Conservation (phyloP, 176 grass and related monocot species). For the Pontederia paniculata region DNA sequence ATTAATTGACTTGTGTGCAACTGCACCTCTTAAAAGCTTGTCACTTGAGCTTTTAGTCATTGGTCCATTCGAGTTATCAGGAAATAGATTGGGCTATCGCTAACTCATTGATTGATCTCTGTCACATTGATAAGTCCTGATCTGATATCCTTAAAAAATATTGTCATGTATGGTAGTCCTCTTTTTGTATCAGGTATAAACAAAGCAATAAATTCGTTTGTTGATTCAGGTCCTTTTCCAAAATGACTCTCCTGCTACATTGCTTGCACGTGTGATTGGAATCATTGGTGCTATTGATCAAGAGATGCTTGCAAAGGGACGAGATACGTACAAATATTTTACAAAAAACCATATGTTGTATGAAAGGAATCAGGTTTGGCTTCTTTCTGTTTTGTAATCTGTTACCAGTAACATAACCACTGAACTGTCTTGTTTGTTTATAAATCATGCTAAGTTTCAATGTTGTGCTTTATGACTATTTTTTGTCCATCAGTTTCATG, state of each 20-base stretch:
- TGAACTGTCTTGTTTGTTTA: neutral
- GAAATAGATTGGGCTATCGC: no score
- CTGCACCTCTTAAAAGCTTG: no score
- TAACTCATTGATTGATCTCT: no score
- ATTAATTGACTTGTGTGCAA: no score
- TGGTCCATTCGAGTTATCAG: no score
- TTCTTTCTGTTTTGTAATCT: neutral
- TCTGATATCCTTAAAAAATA: no score
- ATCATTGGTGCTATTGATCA: constrained; percentile 88
- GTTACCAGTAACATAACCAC: neutral
- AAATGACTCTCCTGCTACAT: constrained; percentile 96
- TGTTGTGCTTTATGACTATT: no score
- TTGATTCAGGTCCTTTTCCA: constrained; percentile 79
- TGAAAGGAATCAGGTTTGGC: constrained; percentile 92
- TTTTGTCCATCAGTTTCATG: neutral
- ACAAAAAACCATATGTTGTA: constrained; percentile 99
- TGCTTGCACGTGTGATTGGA: constrained; percentile 85
- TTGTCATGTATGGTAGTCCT: no score
- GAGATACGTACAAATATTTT: constrained; percentile 95
- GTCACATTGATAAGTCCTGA: no score
- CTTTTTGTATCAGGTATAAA: neutral
- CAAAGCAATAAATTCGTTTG: neutral
- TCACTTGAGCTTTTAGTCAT: no score
- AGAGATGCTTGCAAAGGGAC: constrained; percentile 93
- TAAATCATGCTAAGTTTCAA: neutral